Conservation (phyloP, 2,329 filamentous ascomycete genomes). For the Clarireedia homoeocarpa region DNA sequence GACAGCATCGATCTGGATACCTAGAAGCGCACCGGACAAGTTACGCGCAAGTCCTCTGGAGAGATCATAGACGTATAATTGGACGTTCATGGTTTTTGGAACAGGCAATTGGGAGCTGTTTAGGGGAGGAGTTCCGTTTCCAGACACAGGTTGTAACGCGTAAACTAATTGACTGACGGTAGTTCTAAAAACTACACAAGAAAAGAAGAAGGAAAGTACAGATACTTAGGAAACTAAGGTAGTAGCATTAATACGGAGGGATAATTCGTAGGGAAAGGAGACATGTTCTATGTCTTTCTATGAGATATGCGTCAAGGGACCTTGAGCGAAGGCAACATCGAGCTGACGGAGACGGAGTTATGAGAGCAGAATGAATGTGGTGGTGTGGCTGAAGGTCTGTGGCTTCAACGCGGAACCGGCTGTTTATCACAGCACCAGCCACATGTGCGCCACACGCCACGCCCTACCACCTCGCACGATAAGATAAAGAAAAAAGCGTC, state of each 20-base stretch:
- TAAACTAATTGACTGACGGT: not conserved
- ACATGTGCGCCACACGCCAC: no score
- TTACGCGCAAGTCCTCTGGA: conserved; percentile 50
- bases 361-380: not conserved
- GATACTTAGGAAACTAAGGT: not conserved
- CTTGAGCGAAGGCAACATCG: conserved; percentile 3
- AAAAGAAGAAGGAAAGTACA: not conserved
- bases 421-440: not conserved
- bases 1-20: conserved; percentile 76
- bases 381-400: not conserved
- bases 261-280: not conserved
- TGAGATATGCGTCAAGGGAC: not conserved
- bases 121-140: not conserved
- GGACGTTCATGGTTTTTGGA: conserved; percentile 55
- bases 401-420: not conserved
- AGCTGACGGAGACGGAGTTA: not conserved
- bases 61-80: conserved; percentile 72
- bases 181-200: not conserved
- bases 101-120: not conserved
- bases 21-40: conserved; percentile 45
- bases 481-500: not conserved
- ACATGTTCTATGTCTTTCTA: conserved; percentile 1
- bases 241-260: not conserved
- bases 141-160: not conserved
- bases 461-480: not conserved